These are phyloP conservation scores for Ministeria vibrans DNA, from an alignment of 78 protist genomes.

Conservation along the genomic window DNA sequence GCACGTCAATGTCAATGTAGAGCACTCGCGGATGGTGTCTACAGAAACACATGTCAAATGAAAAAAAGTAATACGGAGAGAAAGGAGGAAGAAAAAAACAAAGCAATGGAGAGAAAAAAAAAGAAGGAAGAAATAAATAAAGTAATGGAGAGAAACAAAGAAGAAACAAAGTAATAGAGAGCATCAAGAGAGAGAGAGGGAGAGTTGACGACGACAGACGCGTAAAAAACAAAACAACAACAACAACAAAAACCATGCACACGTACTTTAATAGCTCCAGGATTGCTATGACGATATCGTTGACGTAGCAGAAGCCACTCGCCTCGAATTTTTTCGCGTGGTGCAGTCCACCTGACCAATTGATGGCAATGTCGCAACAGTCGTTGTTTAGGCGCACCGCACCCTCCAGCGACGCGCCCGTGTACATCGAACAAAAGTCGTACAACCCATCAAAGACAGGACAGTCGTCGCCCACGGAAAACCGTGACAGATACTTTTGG, in stretches of 20 bases:
- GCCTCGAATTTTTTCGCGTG: conserved; percentile 97
- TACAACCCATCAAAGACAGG: conserved; percentile 97
- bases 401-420: conserved; percentile 94
- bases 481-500: conserved; percentile 26
- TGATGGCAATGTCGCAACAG: conserved; percentile 84
- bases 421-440: conserved; percentile 78
- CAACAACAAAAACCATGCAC: not conserved
- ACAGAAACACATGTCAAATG: too few relatives aligned
- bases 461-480: conserved; percentile 94
- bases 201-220: too few relatives aligned
- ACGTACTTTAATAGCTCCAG: conserved; percentile 84
- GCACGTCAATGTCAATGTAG: conserved; percentile 97
- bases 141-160: not conserved
- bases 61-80: too few relatives aligned
- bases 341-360: conserved; percentile 98
- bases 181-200: not conserved
- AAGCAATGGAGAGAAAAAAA: not conserved
- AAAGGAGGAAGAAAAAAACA: conserved; percentile 4
- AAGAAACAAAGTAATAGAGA: not conserved
- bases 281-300: conserved; percentile 96
- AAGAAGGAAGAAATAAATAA: too few relatives aligned
- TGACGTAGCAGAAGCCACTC: conserved; percentile 96
- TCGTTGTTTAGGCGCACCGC: conserved; percentile 59
- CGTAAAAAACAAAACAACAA: not conserved
- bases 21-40: conserved; percentile 89